Conservation (phyloP, 257 asterid species). For the Prunella vulgaris region DNA sequence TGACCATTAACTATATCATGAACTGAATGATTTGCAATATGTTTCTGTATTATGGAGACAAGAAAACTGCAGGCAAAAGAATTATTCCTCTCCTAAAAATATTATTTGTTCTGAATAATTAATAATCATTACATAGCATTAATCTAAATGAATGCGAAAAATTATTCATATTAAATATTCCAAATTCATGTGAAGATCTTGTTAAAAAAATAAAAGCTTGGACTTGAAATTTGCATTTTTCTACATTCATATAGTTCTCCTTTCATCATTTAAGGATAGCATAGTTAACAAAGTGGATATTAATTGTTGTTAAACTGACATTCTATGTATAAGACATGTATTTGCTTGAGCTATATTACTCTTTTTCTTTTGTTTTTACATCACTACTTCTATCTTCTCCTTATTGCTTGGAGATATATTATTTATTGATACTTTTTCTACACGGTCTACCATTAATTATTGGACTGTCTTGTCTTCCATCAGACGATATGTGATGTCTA, state of each 20-base stretch:
- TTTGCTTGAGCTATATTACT: background rate
- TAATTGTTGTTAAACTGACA: background rate
- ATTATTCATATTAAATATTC: background rate
- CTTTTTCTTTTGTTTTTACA: background rate
- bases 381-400: background rate
- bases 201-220: background rate
- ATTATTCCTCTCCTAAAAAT: background rate
- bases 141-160: background rate
- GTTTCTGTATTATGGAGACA: background rate
- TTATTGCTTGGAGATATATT: background rate
- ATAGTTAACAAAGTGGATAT: background rate
- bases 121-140: background rate
- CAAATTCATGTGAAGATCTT: background rate
- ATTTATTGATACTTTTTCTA: too few relatives aligned
- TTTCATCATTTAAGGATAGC: background rate
- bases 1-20: background rate
- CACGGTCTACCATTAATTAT: background rate
- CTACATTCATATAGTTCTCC: background rate
- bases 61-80: background rate
- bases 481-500: background rate
- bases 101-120: background rate
- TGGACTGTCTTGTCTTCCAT: background rate
- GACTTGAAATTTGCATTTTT: background rate
- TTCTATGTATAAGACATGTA: background rate
- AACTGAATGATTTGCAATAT: background rate